Evolutionary conservation across 164 flowering plant species (phyloP).

Genomic region (Berberis thunbergii): DNA sequence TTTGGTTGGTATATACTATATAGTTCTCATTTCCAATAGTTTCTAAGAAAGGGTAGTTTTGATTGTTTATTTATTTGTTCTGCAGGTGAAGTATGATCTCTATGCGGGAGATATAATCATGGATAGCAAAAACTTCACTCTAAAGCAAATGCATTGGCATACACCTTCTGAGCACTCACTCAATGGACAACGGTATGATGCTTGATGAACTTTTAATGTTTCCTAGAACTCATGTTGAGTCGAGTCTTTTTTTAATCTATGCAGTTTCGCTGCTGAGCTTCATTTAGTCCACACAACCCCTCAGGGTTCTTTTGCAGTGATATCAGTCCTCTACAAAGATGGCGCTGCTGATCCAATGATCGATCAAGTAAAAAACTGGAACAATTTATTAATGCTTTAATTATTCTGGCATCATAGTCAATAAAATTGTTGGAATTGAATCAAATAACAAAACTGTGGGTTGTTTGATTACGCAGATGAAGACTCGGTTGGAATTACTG

Average conservation of each 20-base stretch:
- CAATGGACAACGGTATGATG: conserved; percentile 34
- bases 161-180: conserved; percentile 60
- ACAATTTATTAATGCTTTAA: too few relatives aligned
- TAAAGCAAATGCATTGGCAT: conserved; percentile 62
- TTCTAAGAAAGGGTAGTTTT: too few relatives aligned
- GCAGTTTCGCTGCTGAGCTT: conserved; percentile 1
- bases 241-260: background rate
- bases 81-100: conserved; percentile 28
- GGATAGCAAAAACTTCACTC: conserved; percentile 32
- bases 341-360: conserved; percentile 1
- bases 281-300: background rate
- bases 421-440: too few relatives aligned
- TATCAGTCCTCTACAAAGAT: background rate
- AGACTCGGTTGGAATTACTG: too few relatives aligned
- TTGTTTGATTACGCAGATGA: too few relatives aligned
- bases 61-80: background rate
- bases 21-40: too few relatives aligned
- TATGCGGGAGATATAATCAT: conserved; percentile 23
- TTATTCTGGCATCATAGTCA: too few relatives aligned
- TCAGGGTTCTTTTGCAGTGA: background rate
- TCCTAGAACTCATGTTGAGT: background rate
- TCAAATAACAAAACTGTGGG: too few relatives aligned
- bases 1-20: too few relatives aligned
- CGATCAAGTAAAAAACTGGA: background rate
- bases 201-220: too few relatives aligned